phyloP scores from a whole-genome alignment of 495 filamentous ascomycete genomes.

The Neohortaea acidophila region DNA sequence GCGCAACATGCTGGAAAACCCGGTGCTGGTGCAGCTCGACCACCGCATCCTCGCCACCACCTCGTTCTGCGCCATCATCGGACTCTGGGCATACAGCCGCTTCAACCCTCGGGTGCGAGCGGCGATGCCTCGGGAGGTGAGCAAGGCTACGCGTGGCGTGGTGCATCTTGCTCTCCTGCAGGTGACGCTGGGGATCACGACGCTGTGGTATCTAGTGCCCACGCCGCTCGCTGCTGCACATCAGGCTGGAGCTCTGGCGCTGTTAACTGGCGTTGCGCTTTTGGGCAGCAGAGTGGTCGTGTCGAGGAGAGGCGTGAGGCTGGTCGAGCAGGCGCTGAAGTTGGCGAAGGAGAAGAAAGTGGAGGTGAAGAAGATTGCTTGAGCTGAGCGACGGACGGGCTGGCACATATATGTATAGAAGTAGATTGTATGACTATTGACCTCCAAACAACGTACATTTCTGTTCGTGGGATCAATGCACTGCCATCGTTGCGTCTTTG shows the following conservation, averaged over 20 bases:
- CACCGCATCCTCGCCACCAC: conserved; percentile 84
- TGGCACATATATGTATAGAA: too few relatives aligned
- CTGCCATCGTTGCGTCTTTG: too few relatives aligned
- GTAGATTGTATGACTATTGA: too few relatives aligned
- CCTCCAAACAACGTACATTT: too few relatives aligned
- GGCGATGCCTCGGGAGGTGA: conserved; percentile 44
- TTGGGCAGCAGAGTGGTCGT: conserved; percentile 50
- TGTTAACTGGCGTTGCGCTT: conserved; percentile 68
- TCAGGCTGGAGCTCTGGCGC: conserved; percentile 76
- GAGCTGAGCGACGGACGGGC: too few relatives aligned
- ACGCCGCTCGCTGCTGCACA: conserved; percentile 77
- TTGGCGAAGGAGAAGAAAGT: too few relatives aligned
- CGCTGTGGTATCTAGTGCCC: conserved; percentile 84
- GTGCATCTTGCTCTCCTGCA: conserved; percentile 72
- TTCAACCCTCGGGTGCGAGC: conserved; percentile 42
- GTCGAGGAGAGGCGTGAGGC: conserved; percentile 24
- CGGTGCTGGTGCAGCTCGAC: conserved; percentile 82
- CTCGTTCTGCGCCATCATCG: conserved; percentile 68
- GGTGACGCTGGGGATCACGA: conserved; percentile 71
- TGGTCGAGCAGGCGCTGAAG: conserved; percentile 7
- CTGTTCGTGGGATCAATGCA: too few relatives aligned
- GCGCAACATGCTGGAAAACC: conserved; percentile 95
- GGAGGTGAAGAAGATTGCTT: too few relatives aligned
- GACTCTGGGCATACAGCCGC: conserved; percentile 61
- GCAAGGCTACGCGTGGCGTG: conserved; percentile 60